Evolutionary conservation across 306 rosid genomes (phyloP).

Genomic region (Prunus campanulata): DNA sequence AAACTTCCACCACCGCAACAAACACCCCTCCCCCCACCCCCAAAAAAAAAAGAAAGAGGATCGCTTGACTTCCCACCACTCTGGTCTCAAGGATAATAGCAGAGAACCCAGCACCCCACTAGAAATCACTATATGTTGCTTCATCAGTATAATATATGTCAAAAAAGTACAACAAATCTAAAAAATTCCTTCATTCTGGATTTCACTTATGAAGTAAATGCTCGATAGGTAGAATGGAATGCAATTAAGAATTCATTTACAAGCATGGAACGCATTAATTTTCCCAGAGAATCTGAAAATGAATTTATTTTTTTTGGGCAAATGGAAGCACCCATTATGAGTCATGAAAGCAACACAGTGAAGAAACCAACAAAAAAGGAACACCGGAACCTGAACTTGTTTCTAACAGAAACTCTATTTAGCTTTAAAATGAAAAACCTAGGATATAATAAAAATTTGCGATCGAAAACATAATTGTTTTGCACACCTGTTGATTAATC

Average conservation of each 20-base stretch:
- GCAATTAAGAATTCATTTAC: neutral
- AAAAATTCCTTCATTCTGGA: neutral
- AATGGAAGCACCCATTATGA: neutral
- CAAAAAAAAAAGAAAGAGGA: too few relatives aligned
- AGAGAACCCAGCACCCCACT: neutral
- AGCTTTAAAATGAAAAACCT: neutral
- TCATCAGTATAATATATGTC: neutral
- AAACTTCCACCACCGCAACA: too few relatives aligned
- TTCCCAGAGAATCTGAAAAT: neutral
- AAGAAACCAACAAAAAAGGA: neutral
- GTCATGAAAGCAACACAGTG: neutral
- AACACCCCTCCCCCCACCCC: too few relatives aligned
- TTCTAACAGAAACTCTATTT: neutral
- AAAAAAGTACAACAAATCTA: neutral
- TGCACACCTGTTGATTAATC: slow-evolving; percentile 80
- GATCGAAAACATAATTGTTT: neutral
- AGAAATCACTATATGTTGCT: neutral
- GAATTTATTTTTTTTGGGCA: neutral
- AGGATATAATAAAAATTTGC: neutral
- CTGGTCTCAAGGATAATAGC: too few relatives aligned
- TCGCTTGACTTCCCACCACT: neutral
- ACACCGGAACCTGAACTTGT: neutral
- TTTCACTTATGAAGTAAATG: neutral
- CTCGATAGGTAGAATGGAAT: neutral
- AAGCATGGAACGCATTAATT: neutral